phyloP scores from a whole-genome alignment of 2,329 filamentous ascomycete genomes.

The Aciculosporium take region DNA sequence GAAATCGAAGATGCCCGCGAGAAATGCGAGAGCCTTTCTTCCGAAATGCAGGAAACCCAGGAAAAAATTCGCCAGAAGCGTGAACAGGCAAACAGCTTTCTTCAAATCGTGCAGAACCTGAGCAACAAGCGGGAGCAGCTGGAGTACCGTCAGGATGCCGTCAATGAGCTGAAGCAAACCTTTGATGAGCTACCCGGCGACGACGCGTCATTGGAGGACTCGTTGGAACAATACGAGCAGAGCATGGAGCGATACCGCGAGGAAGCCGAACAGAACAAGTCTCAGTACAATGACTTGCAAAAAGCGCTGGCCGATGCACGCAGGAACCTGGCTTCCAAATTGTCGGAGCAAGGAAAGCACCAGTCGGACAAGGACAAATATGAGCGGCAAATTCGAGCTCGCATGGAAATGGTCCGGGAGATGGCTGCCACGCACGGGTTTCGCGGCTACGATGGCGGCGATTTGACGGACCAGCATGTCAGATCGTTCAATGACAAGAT shows the following conservation, averaged over 20 bases:
- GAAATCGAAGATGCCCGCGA: slow-evolving; percentile 50
- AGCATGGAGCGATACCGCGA: slow-evolving; percentile 51
- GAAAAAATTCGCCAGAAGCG: slow-evolving; percentile 50
- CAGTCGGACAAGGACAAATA: slow-evolving; percentile 80
- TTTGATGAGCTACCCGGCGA: slow-evolving; percentile 67
- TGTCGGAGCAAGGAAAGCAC: slow-evolving; percentile 58
- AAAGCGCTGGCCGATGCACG: slow-evolving; percentile 30
- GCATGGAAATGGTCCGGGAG: slow-evolving; percentile 62
- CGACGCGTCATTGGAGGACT: slow-evolving; percentile 58
- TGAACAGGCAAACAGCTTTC: slow-evolving; percentile 58
- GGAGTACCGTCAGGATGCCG: slow-evolving; percentile 52
- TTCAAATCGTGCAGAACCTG: slow-evolving; percentile 60
- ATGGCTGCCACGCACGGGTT: slow-evolving; percentile 65
- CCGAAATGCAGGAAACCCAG: slow-evolving; percentile 46
- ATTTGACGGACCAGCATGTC: slow-evolving; percentile 60
- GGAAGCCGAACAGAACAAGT: slow-evolving; percentile 47
- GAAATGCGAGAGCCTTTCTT: slow-evolving; percentile 42
- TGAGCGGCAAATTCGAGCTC: slow-evolving; percentile 60
- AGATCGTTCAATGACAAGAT: slow-evolving; percentile 66
- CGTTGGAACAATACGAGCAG: slow-evolving; percentile 64
- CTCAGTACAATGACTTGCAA: slow-evolving; percentile 53
- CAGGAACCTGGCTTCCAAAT: slow-evolving; percentile 34
- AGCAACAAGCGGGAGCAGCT: slow-evolving; percentile 64
- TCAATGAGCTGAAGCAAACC: slow-evolving; percentile 54
- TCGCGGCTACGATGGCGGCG: slow-evolving; percentile 66